Percentiles rank a stretch among this genome's conserved stretches.
These are phyloP conservation scores for Talaromyces ruber DNA, from an alignment of 495 filamentous ascomycete species.

Conservation along the genomic window DNA sequence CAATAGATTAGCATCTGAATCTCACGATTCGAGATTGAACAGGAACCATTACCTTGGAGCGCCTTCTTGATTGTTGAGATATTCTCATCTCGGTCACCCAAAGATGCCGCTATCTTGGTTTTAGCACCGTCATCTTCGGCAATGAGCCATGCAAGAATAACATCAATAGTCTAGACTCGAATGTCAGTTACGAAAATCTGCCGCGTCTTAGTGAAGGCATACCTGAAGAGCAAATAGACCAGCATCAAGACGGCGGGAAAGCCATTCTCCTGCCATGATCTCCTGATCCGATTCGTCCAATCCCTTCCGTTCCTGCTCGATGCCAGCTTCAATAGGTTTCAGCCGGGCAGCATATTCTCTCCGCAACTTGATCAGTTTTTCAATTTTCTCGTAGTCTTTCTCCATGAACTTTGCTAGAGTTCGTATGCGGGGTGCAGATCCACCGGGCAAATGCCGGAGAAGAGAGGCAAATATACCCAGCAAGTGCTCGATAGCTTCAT, in stretches of 20 bases:
- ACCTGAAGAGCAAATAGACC: constrained; percentile 78
- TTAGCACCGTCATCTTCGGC: constrained; percentile 83
- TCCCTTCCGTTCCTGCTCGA: constrained; percentile 44
- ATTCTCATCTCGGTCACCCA: constrained; percentile 61
- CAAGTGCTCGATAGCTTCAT: constrained; percentile 68
- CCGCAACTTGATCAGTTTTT: constrained; percentile 59
- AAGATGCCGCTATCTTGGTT: constrained; percentile 49
- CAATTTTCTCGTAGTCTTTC: constrained; percentile 82
- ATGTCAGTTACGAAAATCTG: constrained; percentile 7
- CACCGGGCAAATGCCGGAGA: constrained; percentile 67
- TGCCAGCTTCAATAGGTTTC: constrained; percentile 54
- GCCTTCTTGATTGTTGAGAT: constrained; percentile 55
- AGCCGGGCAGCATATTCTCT: constrained; percentile 62
- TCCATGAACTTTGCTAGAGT: constrained; percentile 92
- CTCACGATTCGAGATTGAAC: too few species aligned
- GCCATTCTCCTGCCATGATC: constrained; percentile 66
- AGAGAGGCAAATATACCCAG: constrained; percentile 83
- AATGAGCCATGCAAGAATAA: constrained; percentile 83
- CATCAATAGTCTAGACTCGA: constrained; percentile 56
- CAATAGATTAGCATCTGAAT: constrained; percentile 1
- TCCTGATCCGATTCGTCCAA: constrained; percentile 49
- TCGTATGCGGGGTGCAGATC: constrained; percentile 72
- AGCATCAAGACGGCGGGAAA: constrained; percentile 76
- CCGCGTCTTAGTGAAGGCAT: not conserved
- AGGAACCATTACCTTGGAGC: constrained; percentile 46